Base-by-base conservation (phyloP, 306 rosid genomes). In the Cicer yamashitae region DNA sequence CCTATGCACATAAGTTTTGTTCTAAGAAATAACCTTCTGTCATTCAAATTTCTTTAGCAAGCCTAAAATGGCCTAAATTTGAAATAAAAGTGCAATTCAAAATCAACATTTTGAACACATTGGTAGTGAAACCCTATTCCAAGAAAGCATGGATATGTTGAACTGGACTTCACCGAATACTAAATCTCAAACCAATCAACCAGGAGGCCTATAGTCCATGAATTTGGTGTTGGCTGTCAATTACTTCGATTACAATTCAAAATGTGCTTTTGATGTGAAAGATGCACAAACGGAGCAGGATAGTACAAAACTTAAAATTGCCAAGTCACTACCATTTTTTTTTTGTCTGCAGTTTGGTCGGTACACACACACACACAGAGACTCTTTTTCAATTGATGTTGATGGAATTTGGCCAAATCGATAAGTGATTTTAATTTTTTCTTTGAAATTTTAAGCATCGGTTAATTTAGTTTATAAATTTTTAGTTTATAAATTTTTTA, bases 341-440 rank as follows among this genome's bases (percentile, higher is more conserved):
- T 34, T 59, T 34, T 60, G 10, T 7, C 11, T 34, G 20, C 17
- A 34, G 67, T 60, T 30, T 30, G 41, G 67, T 37, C 66, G 43
- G 44, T 7, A 30, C 44, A 59, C 13, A 59, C 65, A 13, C 20
- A 59, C 10, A 25, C 34, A 25, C 4, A 25, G 4, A 25, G 34
- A 0, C 34, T 25, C 34, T 62, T 39, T 15, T 14, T 54, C 34
- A 20, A 1, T 62, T 38, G 20, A 37, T 38, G 18, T 37, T 37
- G 46, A 62, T 62, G 25, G 5, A 40, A 38, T 61, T 61, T 7
- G 46, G 67, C 22, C 67, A 62, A 62, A 38, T 62, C 12, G 13
- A 62, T 14, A 14, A 13, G 47, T 38, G 8, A 7, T 38, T 62
- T 53, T 15, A 53, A 7, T 53, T 53, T 3, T 53, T 6, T 17